Evolutionary conservation across 768 basidiomycete genomes (phyloP), one percentile per base, ranked within the genome.

Genomic region (Xerocomellus dryophilus): DNA sequence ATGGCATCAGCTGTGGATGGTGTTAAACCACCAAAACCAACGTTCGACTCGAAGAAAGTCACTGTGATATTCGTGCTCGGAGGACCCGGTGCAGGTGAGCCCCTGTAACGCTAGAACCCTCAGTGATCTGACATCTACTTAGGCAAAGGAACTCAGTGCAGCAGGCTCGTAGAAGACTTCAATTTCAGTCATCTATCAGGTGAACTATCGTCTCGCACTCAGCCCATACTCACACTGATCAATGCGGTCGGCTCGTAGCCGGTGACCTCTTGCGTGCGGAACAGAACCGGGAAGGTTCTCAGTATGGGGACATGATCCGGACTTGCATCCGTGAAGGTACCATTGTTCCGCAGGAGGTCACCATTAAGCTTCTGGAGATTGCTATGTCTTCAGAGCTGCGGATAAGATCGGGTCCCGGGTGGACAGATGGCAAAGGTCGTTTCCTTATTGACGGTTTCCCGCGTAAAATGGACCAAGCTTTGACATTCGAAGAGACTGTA

Each of bases 361-460:
- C 97, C 29, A 82, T 98, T 71, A 95, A 93, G 73, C 84, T 99
- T 25, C 79, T 99, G 60, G 85, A 96, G 77, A 93, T 89, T 66
- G 94, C 96, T 8, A 98, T 99, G 90, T 64, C 69, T 21, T 81
- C 72, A 38, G 82, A 81, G 12, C 67, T 94, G 31, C 72, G 79
- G 64, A 62, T 63, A 18, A 70, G 67, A 45, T 52, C 71, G 0
- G 75, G 76, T 11, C 73, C 77, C 7, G 84, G 81, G 20, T 94
- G 92, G 93, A 70, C 69, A 9, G 74, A 81, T 31, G 90, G 87
- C 23, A 75, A 73, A 48, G 92, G 91, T 32, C 84, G 93, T 43
- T 99, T 98, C 78, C 78, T 98, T 62, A 86, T 99, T 57, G 96
- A 99, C 59, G 97, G 96, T 2, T 98, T 98, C 74, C 97, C 96